Evolutionary conservation across 2,329 filamentous ascomycete species (phyloP), one percentile per base, ranked within the genome.

Genomic region (Calonectria montana): DNA sequence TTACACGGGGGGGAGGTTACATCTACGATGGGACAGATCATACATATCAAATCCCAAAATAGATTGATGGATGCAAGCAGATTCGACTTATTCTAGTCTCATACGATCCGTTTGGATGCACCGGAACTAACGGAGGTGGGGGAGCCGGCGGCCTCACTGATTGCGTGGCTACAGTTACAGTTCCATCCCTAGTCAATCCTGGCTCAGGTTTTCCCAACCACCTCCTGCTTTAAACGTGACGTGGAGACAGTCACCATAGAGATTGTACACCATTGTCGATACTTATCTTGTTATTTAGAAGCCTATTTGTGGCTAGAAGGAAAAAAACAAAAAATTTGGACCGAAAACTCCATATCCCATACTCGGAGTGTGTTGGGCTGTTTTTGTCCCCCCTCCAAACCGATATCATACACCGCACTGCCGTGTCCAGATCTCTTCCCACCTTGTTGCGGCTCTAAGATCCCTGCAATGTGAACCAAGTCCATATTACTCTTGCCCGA

Each of bases 261-360:
- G 57, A 25, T 27, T 37, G 63, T 27, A 65, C 45, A 47, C 25
- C 21, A 45, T n/a, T 43, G 68, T 27, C 57, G 41, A 61, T 50
- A 23, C 35, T 53, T 21, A 65, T 53, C 41, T 62, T 31, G 35
- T 35, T 29, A 62, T 59, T 65, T 63, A 66, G 37, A 57, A 68
- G 53, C 65, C 29, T 72, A 41, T 67, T 39, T 71, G 67, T 55
- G 72, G 67, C 47, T 67, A 53, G 69, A 45, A 66, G 45, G 37
- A 70, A 66, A 74, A 50, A 10, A 74, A 75, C 47, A 69, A 75
- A 72, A 67, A 72, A 62, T 45, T 59, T 65, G 39, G 67, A 25
- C 71, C 76, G 65, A 69, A 77, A 79, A 79, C 77, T 79, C 77
- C 77, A 69, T 64, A 55, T 71, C 71, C 70, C 67, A 65, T 75